Evolutionary conservation across 441 rosid genomes (phyloP).

Genomic region (Populus hybrid): DNA sequence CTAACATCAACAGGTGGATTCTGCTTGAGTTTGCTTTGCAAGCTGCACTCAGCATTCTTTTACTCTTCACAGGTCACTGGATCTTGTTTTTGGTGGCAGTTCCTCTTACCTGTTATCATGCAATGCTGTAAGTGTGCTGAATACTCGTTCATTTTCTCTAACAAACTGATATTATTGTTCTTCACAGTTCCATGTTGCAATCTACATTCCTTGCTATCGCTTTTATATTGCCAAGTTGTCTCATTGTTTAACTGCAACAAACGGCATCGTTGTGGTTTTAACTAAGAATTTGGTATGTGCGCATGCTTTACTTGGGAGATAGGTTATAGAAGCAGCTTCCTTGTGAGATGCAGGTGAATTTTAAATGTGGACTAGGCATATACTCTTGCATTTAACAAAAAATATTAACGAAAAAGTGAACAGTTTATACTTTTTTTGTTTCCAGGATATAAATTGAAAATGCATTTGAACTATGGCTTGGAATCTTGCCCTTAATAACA

Average conservation of each 20-base stretch:
- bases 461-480: neutral
- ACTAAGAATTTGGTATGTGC: neutral
- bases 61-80: constrained; percentile 85
- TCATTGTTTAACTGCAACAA: neutral
- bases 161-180: neutral
- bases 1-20: constrained; percentile 9
- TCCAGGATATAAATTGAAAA: neutral
- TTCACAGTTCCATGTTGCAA: neutral
- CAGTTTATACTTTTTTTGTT: too few species aligned
- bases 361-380: neutral
- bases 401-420: too few species aligned
- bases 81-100: constrained; percentile 57
- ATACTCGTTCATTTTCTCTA: neutral
- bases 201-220: neutral
- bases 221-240: too few species aligned
- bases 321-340: neutral
- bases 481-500: neutral
- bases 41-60: constrained; percentile 49
- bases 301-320: neutral
- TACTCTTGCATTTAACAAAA: neutral
- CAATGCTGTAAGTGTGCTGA: constrained; percentile 46
- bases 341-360: neutral
- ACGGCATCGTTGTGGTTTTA: neutral
- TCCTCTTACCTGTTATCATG: constrained; percentile 64
- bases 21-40: constrained; percentile 73